These are phyloP conservation scores for Aureobasidium sp. DNA, from an alignment of 2,329 filamentous ascomycete genomes.

Conservation along the genomic window DNA sequence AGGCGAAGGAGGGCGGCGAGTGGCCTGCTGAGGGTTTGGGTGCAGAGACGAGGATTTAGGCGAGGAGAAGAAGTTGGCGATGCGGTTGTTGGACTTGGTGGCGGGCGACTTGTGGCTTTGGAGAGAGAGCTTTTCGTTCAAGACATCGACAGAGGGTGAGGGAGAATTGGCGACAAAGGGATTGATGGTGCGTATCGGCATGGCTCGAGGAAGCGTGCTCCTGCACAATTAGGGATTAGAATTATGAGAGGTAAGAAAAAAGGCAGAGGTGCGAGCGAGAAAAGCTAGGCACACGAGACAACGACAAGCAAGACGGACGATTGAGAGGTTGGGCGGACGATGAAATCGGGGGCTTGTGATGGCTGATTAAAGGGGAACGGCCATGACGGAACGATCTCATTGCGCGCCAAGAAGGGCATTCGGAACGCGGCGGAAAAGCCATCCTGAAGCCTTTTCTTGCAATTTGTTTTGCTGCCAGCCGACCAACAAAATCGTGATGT, in stretches of 20 bases:
- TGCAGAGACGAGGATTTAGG: slow-evolving; percentile 21
- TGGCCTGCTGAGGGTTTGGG: slow-evolving; percentile 44
- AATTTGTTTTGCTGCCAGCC: slow-evolving; percentile 2
- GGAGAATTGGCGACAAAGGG: slow-evolving; percentile 48
- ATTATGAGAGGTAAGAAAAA: neutral
- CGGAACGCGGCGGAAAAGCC: neutral
- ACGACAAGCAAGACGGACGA: neutral
- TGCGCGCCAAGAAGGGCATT: neutral
- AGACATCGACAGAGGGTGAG: slow-evolving; percentile 43
- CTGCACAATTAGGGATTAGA: slow-evolving; percentile 16
- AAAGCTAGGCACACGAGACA: neutral
- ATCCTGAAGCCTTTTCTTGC: neutral
- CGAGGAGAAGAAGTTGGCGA: slow-evolving; percentile 23
- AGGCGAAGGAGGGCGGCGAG: slow-evolving; percentile 57
- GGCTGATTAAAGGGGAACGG: slow-evolving; percentile 14
- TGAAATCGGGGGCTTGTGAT: neutral
- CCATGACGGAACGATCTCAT: slow-evolving; percentile 4
- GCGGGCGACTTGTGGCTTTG: slow-evolving; percentile 22
- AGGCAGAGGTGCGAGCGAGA: neutral
- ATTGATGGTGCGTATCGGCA: slow-evolving; percentile 57
- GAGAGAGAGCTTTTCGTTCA: slow-evolving; percentile 47
- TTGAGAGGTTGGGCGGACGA: neutral
- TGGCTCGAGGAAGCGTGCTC: slow-evolving; percentile 36
- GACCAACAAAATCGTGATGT: neutral
- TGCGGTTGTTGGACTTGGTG: slow-evolving; percentile 20